These are phyloP conservation scores for Ascochyta clinopodiicola DNA, from an alignment of 2,329 filamentous ascomycete genomes.

Conservation along the genomic window DNA sequence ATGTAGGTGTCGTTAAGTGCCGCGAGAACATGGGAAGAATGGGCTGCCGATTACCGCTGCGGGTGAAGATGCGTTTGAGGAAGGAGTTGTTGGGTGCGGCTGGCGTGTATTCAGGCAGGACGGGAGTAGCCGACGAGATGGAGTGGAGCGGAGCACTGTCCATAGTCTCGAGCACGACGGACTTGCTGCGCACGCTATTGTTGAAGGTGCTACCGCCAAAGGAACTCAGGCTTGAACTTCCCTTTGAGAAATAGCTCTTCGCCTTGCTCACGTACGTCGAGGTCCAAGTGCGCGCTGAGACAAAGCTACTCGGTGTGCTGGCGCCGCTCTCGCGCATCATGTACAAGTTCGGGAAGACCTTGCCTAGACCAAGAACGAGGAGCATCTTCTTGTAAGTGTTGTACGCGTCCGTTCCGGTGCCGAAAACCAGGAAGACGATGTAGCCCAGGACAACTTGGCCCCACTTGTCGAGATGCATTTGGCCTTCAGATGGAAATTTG, in stretches of 20 bases:
- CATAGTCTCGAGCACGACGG: conserved; percentile 12
- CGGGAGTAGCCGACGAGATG: conserved; percentile 18
- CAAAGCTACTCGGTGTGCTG: conserved; percentile 23
- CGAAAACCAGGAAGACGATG: conserved; percentile 68
- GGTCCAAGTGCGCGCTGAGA: conserved; percentile 26
- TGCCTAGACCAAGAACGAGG: conserved; percentile 35
- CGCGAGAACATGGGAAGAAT: conserved; percentile 31
- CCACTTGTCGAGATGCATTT: conserved; percentile 63
- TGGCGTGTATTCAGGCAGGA: background rate
- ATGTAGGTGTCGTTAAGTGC: background rate
- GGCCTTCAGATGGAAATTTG: conserved; percentile 54
- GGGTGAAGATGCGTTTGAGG: conserved; percentile 29
- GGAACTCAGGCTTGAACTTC: conserved; percentile 6
- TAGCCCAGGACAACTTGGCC: conserved; percentile 61
- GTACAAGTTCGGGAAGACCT: conserved; percentile 40
- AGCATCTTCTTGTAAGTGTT: conserved; percentile 39
- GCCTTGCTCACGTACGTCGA: conserved; percentile 30
- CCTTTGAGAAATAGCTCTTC: conserved; percentile 30
- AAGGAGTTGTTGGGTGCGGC: conserved; percentile 15
- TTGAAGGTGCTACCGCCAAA: conserved; percentile 24
- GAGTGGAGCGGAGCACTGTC: conserved; percentile 7
- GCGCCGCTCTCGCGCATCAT: conserved; percentile 20
- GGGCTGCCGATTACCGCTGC: conserved; percentile 1
- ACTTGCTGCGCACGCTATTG: conserved; percentile 17
- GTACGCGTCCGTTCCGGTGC: conserved; percentile 66